phyloP scores from a whole-genome alignment of 345 rosid species.

The Eucalyptus pauciflora region DNA sequence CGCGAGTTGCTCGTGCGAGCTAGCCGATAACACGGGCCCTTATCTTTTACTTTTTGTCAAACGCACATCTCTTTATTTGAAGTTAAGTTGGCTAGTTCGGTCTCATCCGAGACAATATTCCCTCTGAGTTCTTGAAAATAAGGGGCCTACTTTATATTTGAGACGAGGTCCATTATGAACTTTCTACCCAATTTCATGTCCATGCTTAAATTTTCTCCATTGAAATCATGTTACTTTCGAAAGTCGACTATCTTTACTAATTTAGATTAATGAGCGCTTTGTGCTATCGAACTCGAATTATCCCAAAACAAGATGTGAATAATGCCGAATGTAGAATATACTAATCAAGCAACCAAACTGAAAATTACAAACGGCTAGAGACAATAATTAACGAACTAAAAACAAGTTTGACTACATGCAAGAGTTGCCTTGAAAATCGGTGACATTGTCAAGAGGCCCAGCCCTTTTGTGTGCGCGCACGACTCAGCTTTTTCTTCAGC shows the following conservation, averaged over 20 bases:
- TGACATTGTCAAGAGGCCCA: neutral
- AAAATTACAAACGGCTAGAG: neutral
- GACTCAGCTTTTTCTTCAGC: neutral
- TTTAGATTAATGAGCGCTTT: neutral
- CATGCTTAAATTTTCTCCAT: neutral
- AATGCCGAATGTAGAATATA: too few relatives aligned
- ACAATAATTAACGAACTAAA: neutral
- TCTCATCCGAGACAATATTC: neutral
- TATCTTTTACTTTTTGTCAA: neutral
- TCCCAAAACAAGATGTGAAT: neutral
- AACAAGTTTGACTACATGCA: neutral
- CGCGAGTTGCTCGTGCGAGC: neutral
- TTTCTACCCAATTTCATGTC: neutral
- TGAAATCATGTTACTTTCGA: neutral
- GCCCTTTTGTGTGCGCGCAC: neutral
- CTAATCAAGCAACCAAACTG: neutral
- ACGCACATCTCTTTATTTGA: neutral
- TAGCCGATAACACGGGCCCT: neutral
- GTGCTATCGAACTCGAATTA: neutral
- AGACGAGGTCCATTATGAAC: too few relatives aligned
- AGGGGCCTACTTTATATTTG: neutral
- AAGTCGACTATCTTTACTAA: neutral
- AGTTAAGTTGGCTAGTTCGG: neutral
- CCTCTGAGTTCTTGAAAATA: neutral
- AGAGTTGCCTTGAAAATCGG: neutral